Base-by-base conservation (phyloP, 768 basidiomycete genomes). In the Xerocomellus intermedius region DNA sequence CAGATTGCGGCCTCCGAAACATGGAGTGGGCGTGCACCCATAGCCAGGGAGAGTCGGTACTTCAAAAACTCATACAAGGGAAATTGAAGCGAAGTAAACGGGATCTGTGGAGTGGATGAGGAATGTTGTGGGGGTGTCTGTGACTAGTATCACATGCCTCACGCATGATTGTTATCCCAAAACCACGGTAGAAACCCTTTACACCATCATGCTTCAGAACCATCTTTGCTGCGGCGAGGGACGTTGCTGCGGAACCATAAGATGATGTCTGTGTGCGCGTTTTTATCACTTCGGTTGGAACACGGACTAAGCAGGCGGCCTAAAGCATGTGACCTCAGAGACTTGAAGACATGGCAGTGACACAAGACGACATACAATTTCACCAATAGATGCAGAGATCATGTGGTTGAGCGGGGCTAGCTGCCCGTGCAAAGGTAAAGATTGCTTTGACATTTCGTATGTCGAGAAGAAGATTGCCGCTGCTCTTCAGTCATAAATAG, bases 211-310 rank as follows among this genome's bases (percentile, higher is more conserved):
- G 79, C 9, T 73, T 68, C 53, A 87, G 64, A 2, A 89, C 75
- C 24, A 82, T 70, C 42, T 73, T 78, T 12, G 86, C 83, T 1
- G 86, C 81, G 0, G 82, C 72, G 10, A 84, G 67, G 0, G 90
- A 91, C 0, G 87, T 86, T 30, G 80, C 81, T 16, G 77, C 64
- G 5, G 74, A 70, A 8, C 83, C 83, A 62, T 95, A 94, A 10
- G 81, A 82, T 17, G 87, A 87, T 0, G 94, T 94, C 68, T 98
- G 96, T 55, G 83, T 87, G 4, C 95, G 82, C 10, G 92, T 95
- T 70, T 98, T 98, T 73, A 98, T 88, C 30, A 98, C 89, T 69
- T 98, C 96, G 0, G 95, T 97, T 1, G 95, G 95, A 3, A 98
- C 95, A 45, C 95, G 89, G 48, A 98, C 82, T 49, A 96, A 76